A percentile compares a stretch with the other conserved stretches of the same genome.
Evolutionary conservation across 2,329 filamentous ascomycete species (phyloP).

Genomic region (Tympanopsis confertula): DNA sequence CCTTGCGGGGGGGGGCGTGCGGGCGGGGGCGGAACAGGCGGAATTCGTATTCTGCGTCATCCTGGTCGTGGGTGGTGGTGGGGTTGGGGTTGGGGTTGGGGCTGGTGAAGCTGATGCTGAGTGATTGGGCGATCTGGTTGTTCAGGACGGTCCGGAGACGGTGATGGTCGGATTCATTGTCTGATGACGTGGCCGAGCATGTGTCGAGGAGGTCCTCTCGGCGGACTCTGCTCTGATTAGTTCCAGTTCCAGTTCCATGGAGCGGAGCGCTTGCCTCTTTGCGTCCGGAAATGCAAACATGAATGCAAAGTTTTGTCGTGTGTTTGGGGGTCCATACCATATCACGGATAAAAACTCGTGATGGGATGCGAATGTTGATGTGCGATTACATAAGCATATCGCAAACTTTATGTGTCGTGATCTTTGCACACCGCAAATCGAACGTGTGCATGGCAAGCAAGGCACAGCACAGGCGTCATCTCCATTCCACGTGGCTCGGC

Average conservation of each 20-base stretch:
- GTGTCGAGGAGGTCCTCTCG: constrained; percentile 35
- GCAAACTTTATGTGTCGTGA: too few relatives aligned
- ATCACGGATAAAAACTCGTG: constrained; percentile 3
- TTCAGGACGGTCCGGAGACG: constrained; percentile 31
- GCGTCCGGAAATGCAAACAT: constrained; percentile 42
- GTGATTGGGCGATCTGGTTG: constrained; percentile 32
- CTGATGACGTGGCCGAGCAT: constrained; percentile 10
- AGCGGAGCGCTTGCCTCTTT: constrained; percentile 28
- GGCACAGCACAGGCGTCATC: too few relatives aligned
- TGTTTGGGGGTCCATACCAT: constrained; percentile 1
- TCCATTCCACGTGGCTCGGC: too few relatives aligned
- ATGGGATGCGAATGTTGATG: not conserved
- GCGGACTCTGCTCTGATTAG: constrained; percentile 32
- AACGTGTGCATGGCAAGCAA: too few relatives aligned
- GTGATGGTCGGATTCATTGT: constrained; percentile 20
- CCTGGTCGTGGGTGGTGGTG: constrained; percentile 3
- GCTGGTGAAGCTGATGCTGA: constrained; percentile 24
- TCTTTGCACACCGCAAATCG: too few relatives aligned
- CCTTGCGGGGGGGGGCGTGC: constrained; percentile 29
- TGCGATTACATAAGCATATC: too few relatives aligned
- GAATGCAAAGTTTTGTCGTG: constrained; percentile 6
- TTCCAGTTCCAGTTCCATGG: not conserved
- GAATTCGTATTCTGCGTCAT: constrained; percentile 38
- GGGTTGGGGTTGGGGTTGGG: not conserved
- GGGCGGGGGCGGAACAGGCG: constrained; percentile 37